Evolutionary conservation across 495 filamentous ascomycete genomes (phyloP).

Genomic region (Aspergillus egyptiacus): DNA sequence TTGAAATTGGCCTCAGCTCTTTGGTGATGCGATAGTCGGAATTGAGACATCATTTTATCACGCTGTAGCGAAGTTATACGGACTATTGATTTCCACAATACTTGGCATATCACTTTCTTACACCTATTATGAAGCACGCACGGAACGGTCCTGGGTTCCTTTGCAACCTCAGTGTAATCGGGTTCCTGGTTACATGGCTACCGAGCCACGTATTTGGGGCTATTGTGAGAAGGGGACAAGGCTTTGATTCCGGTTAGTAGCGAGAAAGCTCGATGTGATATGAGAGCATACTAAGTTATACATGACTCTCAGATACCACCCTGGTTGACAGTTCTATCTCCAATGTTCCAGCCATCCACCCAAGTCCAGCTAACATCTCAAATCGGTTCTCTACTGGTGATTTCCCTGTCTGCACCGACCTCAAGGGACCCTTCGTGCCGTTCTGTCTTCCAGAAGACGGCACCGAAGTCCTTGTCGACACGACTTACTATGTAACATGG

Average conservation of each 20-base stretch:
- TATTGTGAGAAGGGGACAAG: constrained; percentile 2
- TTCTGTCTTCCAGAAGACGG: constrained; percentile 37
- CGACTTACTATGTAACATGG: constrained; percentile 43
- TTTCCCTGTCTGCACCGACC: constrained; percentile 30
- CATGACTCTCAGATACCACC: not conserved
- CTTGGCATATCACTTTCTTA: constrained; percentile 3
- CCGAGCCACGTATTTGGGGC: not conserved
- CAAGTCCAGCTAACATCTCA: constrained; percentile 34
- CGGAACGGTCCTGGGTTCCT: not conserved
- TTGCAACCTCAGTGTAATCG: not conserved
- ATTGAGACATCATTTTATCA: not conserved
- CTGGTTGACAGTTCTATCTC: constrained; percentile 2
- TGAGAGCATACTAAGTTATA: not conserved
- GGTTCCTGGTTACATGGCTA: not conserved
- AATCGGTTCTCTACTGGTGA: constrained; percentile 43
- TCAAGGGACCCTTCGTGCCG: constrained; percentile 21
- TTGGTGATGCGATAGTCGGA: not conserved
- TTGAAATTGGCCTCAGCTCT: not conserved
- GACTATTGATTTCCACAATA: not conserved
- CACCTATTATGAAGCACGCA: constrained; percentile 5
- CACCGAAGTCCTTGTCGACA: constrained; percentile 31
- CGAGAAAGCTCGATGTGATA: not conserved
- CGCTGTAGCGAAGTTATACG: not conserved
- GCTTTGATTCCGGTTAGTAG: constrained; percentile 6
- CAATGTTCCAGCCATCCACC: constrained; percentile 1